A percentile compares a stretch with the other conserved stretches of the same genome.
Evolutionary conservation across 805 yeast species (phyloP).

Genomic region (Zygoascus ofunaensis): DNA sequence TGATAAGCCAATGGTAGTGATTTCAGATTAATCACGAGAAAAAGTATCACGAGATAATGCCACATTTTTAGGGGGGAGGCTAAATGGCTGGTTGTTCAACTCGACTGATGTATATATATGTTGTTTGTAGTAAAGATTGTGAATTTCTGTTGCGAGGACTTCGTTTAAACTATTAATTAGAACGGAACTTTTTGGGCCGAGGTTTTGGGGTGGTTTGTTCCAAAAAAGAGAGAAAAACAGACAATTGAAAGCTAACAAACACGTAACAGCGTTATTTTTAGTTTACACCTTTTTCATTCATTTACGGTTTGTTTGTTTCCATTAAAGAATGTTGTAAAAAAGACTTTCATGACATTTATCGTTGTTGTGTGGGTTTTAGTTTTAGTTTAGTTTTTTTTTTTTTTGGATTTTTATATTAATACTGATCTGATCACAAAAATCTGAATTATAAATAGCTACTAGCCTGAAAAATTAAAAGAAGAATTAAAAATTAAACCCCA

Average conservation of each 20-base stretch:
- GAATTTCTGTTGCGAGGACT: no score
- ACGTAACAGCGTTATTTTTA: no score
- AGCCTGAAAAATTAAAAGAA: background rate
- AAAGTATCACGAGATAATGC: slow-evolving; percentile 15
- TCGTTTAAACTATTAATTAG: no score
- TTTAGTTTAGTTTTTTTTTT: background rate
- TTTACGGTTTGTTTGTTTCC: no score
- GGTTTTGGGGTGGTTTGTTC: background rate
- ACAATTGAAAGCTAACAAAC: no score
- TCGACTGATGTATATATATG: no score
- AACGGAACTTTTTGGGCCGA: no score
- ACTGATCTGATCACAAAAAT: no score
- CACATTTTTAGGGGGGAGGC: background rate
- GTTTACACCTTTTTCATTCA: no score
- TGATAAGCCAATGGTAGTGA: slow-evolving; percentile 60
- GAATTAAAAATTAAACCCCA: slow-evolving; percentile 1
- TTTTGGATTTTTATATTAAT: background rate
- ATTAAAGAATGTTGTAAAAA: background rate
- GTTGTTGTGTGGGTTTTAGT: background rate
- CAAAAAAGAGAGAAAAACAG: background rate
- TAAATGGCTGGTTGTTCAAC: background rate
- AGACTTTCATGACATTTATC: background rate
- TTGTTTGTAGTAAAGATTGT: no score
- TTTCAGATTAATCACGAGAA: slow-evolving; percentile 43
- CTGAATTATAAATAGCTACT: background rate